phyloP scores from a whole-genome alignment of 164 flowering plant species.

The Piper betle region DNA sequence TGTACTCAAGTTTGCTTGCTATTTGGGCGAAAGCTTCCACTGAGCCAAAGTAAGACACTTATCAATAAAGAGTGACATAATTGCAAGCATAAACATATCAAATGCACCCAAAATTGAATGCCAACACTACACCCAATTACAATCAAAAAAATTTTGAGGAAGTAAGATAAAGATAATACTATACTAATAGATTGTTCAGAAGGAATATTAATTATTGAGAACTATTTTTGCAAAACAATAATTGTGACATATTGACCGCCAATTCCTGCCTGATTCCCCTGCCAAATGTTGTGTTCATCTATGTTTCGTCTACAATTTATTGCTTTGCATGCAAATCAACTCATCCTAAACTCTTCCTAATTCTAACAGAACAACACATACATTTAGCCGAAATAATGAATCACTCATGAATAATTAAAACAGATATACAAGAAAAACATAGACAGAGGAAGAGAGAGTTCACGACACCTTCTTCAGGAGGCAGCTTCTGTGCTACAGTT shows the following conservation, averaged over 20 bases:
- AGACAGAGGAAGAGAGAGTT: too few relatives aligned
- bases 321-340: too few relatives aligned
- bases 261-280: neutral
- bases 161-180: neutral
- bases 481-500: too few relatives aligned
- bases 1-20: slow-evolving; percentile 32
- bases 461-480: too few relatives aligned
- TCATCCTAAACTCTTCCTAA: too few relatives aligned
- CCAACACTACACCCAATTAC: neutral
- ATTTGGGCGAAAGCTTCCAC: slow-evolving; percentile 25
- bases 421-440: too few relatives aligned
- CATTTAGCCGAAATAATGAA: too few relatives aligned
- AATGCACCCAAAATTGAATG: neutral
- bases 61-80: neutral
- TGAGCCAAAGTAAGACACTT: slow-evolving; percentile 1
- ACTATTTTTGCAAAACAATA: neutral
- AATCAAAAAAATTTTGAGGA: neutral
- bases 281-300: too few relatives aligned
- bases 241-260: neutral
- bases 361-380: too few relatives aligned
- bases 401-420: too few relatives aligned
- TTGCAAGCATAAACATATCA: neutral
- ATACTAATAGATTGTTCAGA: neutral
- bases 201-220: neutral
- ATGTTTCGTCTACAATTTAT: too few relatives aligned